A percentile compares a stretch with the other conserved stretches of the same genome.
phyloP scores from a whole-genome alignment of 306 rosid genomes.

The Sphenostylis stenocarpa region DNA sequence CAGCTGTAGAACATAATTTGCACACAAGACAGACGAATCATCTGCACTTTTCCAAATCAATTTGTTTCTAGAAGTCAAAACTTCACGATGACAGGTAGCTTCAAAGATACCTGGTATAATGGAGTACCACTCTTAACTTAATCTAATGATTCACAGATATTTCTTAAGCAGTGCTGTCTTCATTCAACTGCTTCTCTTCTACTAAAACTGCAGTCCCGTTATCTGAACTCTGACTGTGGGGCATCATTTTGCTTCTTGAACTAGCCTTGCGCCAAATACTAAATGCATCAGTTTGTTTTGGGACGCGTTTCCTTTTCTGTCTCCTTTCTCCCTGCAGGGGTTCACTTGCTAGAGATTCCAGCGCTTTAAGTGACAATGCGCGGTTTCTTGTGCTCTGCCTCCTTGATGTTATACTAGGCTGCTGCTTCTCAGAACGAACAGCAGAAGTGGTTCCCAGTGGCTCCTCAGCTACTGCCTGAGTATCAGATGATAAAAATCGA shows the following conservation, averaged over 20 bases:
- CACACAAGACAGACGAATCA: slow-evolving; percentile 13
- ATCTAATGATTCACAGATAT: slow-evolving; percentile 35
- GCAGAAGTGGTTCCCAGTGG: background rate
- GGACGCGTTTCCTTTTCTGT: slow-evolving; percentile 31
- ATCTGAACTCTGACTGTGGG: slow-evolving; percentile 34
- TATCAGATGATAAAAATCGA: slow-evolving; percentile 12
- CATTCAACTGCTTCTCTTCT: slow-evolving; percentile 51
- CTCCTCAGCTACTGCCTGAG: slow-evolving; percentile 34
- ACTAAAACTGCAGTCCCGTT: slow-evolving; percentile 13
- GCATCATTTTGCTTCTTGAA: slow-evolving; percentile 34
- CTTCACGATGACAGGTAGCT: slow-evolving; percentile 11
- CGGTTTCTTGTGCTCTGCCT: slow-evolving; percentile 70
- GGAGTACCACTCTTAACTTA: background rate
- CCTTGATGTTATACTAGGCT: background rate
- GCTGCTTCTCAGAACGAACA: background rate
- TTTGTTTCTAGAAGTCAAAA: slow-evolving; percentile 3
- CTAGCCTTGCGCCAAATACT: slow-evolving; percentile 48
- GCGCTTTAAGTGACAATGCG: slow-evolving; percentile 56
- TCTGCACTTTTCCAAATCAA: background rate
- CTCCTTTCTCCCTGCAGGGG: slow-evolving; percentile 39
- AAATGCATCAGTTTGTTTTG: slow-evolving; percentile 29
- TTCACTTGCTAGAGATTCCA: slow-evolving; percentile 67
- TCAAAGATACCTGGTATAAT: slow-evolving; percentile 21
- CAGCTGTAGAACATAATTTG: background rate
- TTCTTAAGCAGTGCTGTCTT: slow-evolving; percentile 29